A percentile compares a stretch with the other conserved stretches of the same genome.
Conservation (phyloP, 345 rosid genomes). For the Camelina laxa region DNA sequence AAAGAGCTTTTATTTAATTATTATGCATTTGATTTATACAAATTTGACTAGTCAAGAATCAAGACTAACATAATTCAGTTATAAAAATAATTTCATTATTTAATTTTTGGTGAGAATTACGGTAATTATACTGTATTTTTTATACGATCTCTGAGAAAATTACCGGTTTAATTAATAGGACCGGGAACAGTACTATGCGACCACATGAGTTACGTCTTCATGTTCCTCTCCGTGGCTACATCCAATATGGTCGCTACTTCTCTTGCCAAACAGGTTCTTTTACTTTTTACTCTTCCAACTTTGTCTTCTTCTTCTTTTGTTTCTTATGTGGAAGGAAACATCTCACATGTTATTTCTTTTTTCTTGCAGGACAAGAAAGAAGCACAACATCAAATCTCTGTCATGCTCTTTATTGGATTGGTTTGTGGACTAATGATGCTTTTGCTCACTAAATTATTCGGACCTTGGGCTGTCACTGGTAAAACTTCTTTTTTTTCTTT, state of each 20-base stretch:
- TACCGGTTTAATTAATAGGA: slow-evolving; percentile 54
- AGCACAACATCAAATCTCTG: slow-evolving; percentile 83
- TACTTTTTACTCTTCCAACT: neutral
- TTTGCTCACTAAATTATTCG: slow-evolving; percentile 70
- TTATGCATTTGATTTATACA: neutral
- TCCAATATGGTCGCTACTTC: slow-evolving; percentile 96
- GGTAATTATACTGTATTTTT: neutral
- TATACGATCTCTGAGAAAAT: slow-evolving; percentile 14
- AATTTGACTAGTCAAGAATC: neutral
- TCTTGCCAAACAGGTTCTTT: slow-evolving; percentile 70
- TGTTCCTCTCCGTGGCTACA: slow-evolving; percentile 93
- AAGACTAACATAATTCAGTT: neutral
- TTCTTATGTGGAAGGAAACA: slow-evolving; percentile 8
- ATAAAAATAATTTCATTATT: neutral
- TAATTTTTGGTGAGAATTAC: neutral
- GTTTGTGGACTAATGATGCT: slow-evolving; percentile 80
- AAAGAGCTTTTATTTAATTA: neutral
- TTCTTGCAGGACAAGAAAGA: slow-evolving; percentile 68
- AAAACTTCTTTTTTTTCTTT: slow-evolving; percentile 35
- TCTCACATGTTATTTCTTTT: slow-evolving; percentile 12
- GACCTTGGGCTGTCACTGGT: slow-evolving; percentile 81
- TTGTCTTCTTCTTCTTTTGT: neutral
- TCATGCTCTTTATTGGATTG: slow-evolving; percentile 73
- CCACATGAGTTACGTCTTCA: slow-evolving; percentile 69
- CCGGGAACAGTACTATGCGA: slow-evolving; percentile 94